Evolutionary conservation across 1,284 basidiomycete genomes (phyloP), one percentile per base, ranked within the genome.

Genomic region (Cerioporus squamosus): DNA sequence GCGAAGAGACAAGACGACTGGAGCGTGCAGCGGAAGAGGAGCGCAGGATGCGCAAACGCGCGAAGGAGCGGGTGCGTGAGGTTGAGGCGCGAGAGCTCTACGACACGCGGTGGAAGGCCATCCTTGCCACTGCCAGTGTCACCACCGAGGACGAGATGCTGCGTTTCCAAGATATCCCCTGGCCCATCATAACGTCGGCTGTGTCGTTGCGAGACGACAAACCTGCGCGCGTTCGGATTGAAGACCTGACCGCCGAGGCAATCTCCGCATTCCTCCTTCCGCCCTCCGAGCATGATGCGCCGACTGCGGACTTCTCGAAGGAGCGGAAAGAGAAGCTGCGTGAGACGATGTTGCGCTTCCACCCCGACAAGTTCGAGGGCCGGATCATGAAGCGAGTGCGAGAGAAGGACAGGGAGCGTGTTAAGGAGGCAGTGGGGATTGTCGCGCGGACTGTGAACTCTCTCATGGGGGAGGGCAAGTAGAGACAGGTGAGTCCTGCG

Each of bases 281-380:
- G 5, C 50, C 48, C 3, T 45, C 50, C 2, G 39, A 50, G 7
- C 55, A 48, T 8, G 49, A 24, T 5, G 47, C 23, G 9, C 38
- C 12, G 22, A 66, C 66, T 24, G 57, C 56, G 52, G 69, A 70
- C 26, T 64, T 57, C 9, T 55, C 61, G 31, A 74, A 70, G 60
- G 75, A 69, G 64, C 74, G 79, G 48, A 87, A 84, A 67, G 89
- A 90, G 42, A 84, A 81, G 53, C 70, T 94, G 39, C 78, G 89
- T 61, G 90, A 92, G 69, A 83, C 88, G 0, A 82, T 94, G 68
- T 72, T 93, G 33, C 82, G 88, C 14, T 95, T 91, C 71, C 93
- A 95, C 70, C 93, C 93, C 0, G 93, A 95, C 74, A 90, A 93
- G 65, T 94, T 95, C 66, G 88, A 93, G 69, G 85, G 87, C 9